Evolutionary conservation across 805 yeast species (phyloP).

Genomic region (Torulaspora gathmanii): DNA sequence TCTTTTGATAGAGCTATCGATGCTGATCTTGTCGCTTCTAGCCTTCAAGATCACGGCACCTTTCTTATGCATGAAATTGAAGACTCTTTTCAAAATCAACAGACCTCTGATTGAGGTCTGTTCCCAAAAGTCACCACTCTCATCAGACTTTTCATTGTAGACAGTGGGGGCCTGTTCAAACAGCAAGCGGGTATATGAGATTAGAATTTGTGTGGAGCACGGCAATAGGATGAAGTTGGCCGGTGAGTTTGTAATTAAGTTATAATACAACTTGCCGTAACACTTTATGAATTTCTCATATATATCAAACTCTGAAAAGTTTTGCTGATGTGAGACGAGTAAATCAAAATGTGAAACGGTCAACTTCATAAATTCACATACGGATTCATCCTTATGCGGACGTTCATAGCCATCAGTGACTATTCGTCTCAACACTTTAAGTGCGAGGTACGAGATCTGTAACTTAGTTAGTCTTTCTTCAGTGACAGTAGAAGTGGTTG

Average conservation of each 20-base stretch:
- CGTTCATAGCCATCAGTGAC: constrained; percentile 72
- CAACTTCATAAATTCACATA: constrained; percentile 55
- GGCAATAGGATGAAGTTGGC: constrained; percentile 68
- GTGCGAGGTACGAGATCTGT: constrained; percentile 71
- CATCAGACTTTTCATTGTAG: constrained; percentile 49
- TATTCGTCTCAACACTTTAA: constrained; percentile 69
- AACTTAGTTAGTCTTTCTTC: constrained; percentile 45
- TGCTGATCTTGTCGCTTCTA: constrained; percentile 60
- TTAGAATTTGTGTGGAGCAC: constrained; percentile 54
- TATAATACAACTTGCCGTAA: constrained; percentile 66
- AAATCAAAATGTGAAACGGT: constrained; percentile 57
- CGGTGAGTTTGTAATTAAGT: constrained; percentile 56
- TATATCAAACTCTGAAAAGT: constrained; percentile 36
- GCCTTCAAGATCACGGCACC: constrained; percentile 65
- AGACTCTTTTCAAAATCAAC: constrained; percentile 56
- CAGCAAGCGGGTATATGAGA: constrained; percentile 54
- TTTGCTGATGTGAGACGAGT: constrained; percentile 51
- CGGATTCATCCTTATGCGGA: constrained; percentile 52
- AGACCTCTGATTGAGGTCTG: constrained; percentile 63
- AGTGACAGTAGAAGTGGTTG: constrained; percentile 36
- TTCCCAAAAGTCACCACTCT: constrained; percentile 67
- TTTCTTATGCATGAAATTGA: constrained; percentile 57
- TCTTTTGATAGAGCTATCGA: constrained; percentile 50
- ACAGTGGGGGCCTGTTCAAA: constrained; percentile 61
- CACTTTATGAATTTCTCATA: constrained; percentile 71